A percentile compares a stretch with the other conserved stretches of the same genome.
phyloP scores from a whole-genome alignment of 768 basidiomycete genomes.

The Agrocybe chaxingu region DNA sequence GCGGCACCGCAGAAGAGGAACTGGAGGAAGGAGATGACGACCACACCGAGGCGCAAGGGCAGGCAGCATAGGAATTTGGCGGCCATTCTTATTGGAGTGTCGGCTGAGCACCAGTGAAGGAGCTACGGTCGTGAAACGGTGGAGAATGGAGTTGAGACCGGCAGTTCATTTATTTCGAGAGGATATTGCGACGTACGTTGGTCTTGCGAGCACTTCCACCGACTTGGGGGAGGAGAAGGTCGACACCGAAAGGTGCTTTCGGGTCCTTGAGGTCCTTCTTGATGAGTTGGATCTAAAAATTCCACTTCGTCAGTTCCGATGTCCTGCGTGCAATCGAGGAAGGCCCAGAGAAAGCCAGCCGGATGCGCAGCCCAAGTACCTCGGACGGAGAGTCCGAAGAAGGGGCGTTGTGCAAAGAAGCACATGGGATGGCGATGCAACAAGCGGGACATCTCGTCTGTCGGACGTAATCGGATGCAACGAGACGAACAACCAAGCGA shows the following conservation, averaged over 20 bases:
- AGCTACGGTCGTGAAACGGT: not conserved
- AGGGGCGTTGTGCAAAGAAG: too few relatives aligned
- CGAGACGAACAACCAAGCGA: not conserved
- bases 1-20: constrained; percentile 30
- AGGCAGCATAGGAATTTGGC: constrained; percentile 41
- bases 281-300: constrained; percentile 59
- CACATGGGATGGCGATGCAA: too few relatives aligned
- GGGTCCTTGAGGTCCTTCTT: constrained; percentile 73
- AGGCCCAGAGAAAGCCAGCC: not conserved
- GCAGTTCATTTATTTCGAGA: not conserved
- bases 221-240: constrained; percentile 83
- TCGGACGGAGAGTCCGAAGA: too few relatives aligned
- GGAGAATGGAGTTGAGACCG: not conserved
- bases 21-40: constrained; percentile 37
- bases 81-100: constrained; percentile 21
- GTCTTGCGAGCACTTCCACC: constrained; percentile 89
- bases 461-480: not conserved
- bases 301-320: constrained; percentile 4
- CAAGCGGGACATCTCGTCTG: too few relatives aligned
- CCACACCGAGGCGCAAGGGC: constrained; percentile 39
- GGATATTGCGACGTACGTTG: constrained; percentile 48
- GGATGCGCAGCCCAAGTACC: too few relatives aligned
- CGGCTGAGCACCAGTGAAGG: not conserved
- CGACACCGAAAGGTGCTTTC: constrained; percentile 86
- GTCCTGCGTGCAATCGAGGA: not conserved